Base-by-base conservation (phyloP, 352 stramenopile genomes). In the Phytophthora podocarpi region DNA sequence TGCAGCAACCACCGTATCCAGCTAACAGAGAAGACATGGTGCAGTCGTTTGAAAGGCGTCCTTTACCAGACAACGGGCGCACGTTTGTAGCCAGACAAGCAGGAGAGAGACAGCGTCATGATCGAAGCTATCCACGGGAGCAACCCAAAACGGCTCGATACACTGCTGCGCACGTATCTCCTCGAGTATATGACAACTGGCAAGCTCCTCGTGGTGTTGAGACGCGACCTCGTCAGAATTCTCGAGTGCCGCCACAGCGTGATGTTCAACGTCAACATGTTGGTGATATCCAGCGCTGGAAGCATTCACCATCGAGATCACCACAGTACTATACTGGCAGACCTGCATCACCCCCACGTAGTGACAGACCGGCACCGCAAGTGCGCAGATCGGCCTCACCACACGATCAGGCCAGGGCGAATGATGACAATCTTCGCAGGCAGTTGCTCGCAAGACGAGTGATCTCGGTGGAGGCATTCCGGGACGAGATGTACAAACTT, bases 401-500 rank as follows among this genome's bases (percentile, higher is more conserved):
- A 4, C 49, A 45, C 8, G 20, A 54, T 15, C 23, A 52, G 37
- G 20, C 9, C 16, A 39, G 16, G 18, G 32, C 26, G 30, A 30
- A 21, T 24, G 0, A 4, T 11, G 45, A 67, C 20, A 67, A 12
- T 26, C 8, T 53, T 37, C n/a, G 26, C 20, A 47, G 24, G 26
- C 42, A 64, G 16, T 46, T 70, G 42, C 51, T 74, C 8, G 60
- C 54, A 16, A 66, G 47, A 67, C 59, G 60, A 36, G 61, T 74
- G 21, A 39, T 70, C 20, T 67, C 66, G n/a, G 48, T 74, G 20
- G 49, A 74, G 5, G 54, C 34, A 26, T 74, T 70, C 10, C 54
- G 60, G n/a, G 49, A 67, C 24, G 66, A 70, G 50, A 67, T 67
- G 37, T 34, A 45, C 9, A 67, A 70, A 40, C 55, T 74, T 18